These are phyloP conservation scores for Arabidopsis arenosa DNA, from an alignment of 345 rosid genomes.

Conservation along the genomic window DNA sequence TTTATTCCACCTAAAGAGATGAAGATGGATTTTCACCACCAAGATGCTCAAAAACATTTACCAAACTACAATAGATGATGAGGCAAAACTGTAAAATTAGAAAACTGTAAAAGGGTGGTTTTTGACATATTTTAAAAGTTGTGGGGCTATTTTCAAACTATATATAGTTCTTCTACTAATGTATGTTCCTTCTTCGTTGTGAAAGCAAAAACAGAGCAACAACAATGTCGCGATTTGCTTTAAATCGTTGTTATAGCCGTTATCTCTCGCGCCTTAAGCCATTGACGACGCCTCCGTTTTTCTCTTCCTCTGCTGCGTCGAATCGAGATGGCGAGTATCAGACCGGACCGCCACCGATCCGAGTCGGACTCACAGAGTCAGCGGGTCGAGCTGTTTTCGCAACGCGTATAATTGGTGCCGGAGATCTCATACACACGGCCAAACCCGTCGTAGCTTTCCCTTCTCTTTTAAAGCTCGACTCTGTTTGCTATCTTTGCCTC, in stretches of 20 bases:
- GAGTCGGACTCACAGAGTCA: conserved; percentile 67
- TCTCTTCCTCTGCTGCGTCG: conserved; percentile 43
- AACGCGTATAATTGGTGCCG: conserved; percentile 63
- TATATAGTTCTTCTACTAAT: background rate
- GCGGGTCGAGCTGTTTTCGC: conserved; percentile 93
- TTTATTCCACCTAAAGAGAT: conserved; percentile 87
- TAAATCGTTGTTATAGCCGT: conserved; percentile 53
- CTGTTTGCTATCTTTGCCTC: conserved; percentile 79
- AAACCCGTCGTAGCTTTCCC: conserved; percentile 67
- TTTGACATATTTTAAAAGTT: background rate
- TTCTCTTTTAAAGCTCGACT: conserved; percentile 47
- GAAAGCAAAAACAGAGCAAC: conserved; percentile 1
- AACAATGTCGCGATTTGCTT: conserved; percentile 35
- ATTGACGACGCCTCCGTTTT: background rate
- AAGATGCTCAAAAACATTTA: conserved; percentile 24
- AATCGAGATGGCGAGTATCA: conserved; percentile 30
- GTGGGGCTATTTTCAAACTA: conserved; percentile 2
- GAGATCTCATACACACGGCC: conserved; percentile 89
- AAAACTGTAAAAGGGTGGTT: conserved; percentile 26
- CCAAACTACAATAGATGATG: conserved; percentile 22
- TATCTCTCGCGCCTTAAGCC: conserved; percentile 46
- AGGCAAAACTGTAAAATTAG: background rate
- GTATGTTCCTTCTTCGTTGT: background rate
- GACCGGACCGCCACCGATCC: conserved; percentile 67
- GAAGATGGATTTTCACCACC: conserved; percentile 50